These are phyloP conservation scores for Rhododendron henanense DNA, from an alignment of 148 eudicot species.

Conservation along the genomic window DNA sequence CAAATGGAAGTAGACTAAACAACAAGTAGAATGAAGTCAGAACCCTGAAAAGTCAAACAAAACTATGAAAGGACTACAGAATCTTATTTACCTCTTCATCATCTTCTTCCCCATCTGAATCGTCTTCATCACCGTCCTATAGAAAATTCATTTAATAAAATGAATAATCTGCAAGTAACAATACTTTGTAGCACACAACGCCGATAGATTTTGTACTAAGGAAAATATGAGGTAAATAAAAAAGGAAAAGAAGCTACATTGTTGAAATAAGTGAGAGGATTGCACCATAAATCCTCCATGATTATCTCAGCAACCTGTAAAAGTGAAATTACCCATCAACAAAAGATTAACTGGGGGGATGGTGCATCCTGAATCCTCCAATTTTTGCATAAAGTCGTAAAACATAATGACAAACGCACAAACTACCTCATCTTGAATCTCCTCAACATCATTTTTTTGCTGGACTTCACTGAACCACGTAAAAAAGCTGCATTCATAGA, in stretches of 20 bases:
- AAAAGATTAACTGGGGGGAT: background rate
- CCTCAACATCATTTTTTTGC: conserved; percentile 49
- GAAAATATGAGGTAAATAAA: background rate
- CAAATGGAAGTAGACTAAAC: too few species aligned
- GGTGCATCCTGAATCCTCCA: background rate
- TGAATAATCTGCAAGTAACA: too few species aligned
- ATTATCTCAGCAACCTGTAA: conserved; percentile 90
- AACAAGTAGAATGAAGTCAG: too few species aligned
- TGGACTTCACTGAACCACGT: conserved; percentile 74
- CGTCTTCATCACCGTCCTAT: too few species aligned
- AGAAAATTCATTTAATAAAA: too few species aligned
- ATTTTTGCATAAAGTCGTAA: too few species aligned
- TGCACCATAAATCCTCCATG: conserved; percentile 95
- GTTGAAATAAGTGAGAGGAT: conserved; percentile 81
- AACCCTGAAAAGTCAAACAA: too few species aligned
- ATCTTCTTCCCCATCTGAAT: too few species aligned
- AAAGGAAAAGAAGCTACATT: conserved; percentile 36
- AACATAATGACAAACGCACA: background rate
- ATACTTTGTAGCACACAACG: too few species aligned
- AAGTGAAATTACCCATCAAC: background rate
- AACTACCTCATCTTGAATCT: conserved; percentile 70
- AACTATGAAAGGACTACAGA: too few species aligned
- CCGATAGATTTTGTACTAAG: background rate
- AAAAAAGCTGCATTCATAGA: conserved; percentile 66
- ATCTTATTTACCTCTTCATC: too few species aligned